Percentiles rank a stretch among this genome's conserved stretches.
Evolutionary conservation across 441 rosid species (phyloP).

Genomic region (Eutrema salsugineum): DNA sequence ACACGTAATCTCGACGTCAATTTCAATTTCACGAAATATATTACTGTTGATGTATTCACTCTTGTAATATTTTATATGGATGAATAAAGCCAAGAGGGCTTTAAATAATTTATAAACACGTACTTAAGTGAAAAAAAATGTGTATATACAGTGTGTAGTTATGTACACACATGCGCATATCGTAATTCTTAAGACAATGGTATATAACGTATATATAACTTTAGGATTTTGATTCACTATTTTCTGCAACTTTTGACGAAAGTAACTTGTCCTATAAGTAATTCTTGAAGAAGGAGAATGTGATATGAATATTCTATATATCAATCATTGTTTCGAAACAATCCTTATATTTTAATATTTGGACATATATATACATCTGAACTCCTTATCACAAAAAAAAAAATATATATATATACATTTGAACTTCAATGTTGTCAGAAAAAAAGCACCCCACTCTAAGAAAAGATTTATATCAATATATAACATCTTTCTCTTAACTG

Average conservation of each 20-base stretch:
- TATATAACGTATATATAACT: background rate
- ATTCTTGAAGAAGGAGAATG: constrained; percentile 9
- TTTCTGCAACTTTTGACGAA: background rate
- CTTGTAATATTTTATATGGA: background rate
- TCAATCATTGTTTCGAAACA: constrained; percentile 14
- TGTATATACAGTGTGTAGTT: no score
- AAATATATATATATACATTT: no score
- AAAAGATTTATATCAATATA: background rate
- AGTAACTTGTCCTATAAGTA: constrained; percentile 39
- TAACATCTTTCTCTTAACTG: background rate
- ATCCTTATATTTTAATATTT: background rate
- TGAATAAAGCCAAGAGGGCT: constrained; percentile 11
- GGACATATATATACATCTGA: background rate
- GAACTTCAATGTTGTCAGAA: background rate
- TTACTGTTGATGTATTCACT: background rate
- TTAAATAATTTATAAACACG: background rate
- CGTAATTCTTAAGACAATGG: background rate
- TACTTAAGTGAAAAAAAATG: background rate
- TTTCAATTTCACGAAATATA: constrained; percentile 1
- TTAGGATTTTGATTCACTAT: background rate
- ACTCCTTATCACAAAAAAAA: background rate
- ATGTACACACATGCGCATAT: background rate
- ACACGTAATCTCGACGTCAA: background rate
- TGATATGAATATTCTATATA: constrained; percentile 10
- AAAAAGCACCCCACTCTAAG: background rate